A percentile compares a stretch with the other conserved stretches of the same genome.
phyloP scores from a whole-genome alignment of 345 rosid species.

The Lepidium aucheri region DNA sequence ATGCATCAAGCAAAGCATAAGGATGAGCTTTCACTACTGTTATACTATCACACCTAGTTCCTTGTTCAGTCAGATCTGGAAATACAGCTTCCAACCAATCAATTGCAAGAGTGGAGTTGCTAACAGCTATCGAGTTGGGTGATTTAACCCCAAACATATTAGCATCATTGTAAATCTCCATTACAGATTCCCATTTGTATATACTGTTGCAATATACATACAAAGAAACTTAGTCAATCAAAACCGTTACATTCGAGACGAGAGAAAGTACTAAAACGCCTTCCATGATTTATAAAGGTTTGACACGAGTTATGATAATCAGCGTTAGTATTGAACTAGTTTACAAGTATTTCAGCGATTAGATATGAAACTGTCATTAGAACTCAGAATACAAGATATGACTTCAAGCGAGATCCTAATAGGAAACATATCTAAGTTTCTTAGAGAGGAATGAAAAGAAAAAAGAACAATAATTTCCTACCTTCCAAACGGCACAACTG shows the following conservation, averaged over 20 bases:
- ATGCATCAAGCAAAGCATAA: conserved; percentile 67
- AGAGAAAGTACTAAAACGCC: conserved; percentile 7
- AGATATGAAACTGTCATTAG: not conserved
- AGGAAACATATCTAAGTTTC: not conserved
- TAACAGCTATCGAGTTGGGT: conserved; percentile 48
- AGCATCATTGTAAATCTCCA: conserved; percentile 86
- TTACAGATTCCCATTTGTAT: conserved; percentile 70
- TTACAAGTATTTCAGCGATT: not conserved
- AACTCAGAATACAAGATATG: not conserved
- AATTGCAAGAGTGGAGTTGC: conserved; percentile 71
- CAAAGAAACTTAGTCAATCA: conserved; percentile 14
- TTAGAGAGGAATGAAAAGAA: not conserved
- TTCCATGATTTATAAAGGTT: not conserved
- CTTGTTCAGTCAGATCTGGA: conserved; percentile 62
- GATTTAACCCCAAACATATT: conserved; percentile 64
- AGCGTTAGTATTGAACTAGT: not conserved
- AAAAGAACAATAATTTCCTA: conserved; percentile 21
- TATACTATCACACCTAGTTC: conserved; percentile 36
- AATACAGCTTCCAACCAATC: conserved; percentile 93
- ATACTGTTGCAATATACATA: conserved; percentile 42
- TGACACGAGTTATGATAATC: not conserved
- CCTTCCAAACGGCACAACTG: conserved; percentile 94
- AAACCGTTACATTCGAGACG: not conserved
- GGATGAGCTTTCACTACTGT: conserved; percentile 59
- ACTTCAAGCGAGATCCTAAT: not conserved